A percentile compares a stretch with the other conserved stretches of the same genome.
Conservation (phyloP, 108 stramenopile species). For the Nitzschia sp. region DNA sequence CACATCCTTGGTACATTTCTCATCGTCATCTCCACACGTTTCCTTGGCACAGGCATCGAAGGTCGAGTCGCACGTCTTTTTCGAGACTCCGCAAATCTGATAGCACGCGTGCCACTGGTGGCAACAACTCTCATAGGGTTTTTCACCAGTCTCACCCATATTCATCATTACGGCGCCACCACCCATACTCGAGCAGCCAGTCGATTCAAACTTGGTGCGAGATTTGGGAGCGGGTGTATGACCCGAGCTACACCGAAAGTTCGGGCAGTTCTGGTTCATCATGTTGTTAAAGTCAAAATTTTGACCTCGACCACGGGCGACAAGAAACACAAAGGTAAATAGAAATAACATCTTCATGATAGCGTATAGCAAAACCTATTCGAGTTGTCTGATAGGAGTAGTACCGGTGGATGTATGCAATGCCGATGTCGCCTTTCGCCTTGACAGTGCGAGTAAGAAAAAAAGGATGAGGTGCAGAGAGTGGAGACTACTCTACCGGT, state of each 20-base stretch:
- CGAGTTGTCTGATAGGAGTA: too few species aligned
- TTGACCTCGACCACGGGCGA: background rate
- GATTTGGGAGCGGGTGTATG: slow-evolving; percentile 33
- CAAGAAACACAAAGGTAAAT: background rate
- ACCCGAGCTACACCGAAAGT: slow-evolving; percentile 22
- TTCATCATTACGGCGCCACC: slow-evolving; percentile 35
- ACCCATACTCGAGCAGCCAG: slow-evolving; percentile 39
- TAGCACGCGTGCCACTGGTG: slow-evolving; percentile 46
- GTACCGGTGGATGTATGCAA: too few species aligned
- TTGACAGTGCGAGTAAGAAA: too few species aligned
- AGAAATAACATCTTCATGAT: too few species aligned
- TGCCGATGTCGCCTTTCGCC: too few species aligned
- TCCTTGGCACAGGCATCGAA: slow-evolving; percentile 48
- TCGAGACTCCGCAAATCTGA: slow-evolving; percentile 48
- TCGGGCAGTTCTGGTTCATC: slow-evolving; percentile 27
- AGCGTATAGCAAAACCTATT: too few species aligned
- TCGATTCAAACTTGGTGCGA: slow-evolving; percentile 36
- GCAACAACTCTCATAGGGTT: slow-evolving; percentile 41
- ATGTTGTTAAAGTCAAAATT: slow-evolving; percentile 9
- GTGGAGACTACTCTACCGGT: too few species aligned
- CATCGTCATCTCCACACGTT: slow-evolving; percentile 44
- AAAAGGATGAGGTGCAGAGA: too few species aligned
- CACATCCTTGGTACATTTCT: slow-evolving; percentile 23
- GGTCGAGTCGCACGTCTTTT: slow-evolving; percentile 40
- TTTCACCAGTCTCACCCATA: background rate